phyloP scores from a whole-genome alignment of 805 yeast species.

The Candida pini region DNA sequence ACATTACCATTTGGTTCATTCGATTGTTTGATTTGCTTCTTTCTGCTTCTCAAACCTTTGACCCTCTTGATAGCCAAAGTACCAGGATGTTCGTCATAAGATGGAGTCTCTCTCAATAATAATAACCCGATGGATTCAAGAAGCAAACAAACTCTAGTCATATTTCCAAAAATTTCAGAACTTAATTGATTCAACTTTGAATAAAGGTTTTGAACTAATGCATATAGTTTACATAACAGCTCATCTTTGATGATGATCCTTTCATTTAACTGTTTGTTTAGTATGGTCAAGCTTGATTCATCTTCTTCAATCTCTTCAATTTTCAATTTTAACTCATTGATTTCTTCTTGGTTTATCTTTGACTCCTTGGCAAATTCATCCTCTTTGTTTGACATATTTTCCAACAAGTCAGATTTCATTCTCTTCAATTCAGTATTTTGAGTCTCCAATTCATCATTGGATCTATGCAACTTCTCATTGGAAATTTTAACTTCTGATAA shows the following conservation, averaged over 20 bases:
- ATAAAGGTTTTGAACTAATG: conserved; percentile 19
- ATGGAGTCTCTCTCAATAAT: conserved; percentile 38
- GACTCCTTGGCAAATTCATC: conserved; percentile 52
- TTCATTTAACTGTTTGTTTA: conserved; percentile 34
- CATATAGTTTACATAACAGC: conserved; percentile 15
- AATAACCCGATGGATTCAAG: conserved; percentile 76
- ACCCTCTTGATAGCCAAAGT: conserved; percentile 61
- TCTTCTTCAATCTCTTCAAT: conserved; percentile 47
- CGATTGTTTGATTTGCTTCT: conserved; percentile 23
- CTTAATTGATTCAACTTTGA: conserved; percentile 39
- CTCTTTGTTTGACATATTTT: conserved; percentile 64
- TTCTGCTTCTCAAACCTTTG: conserved; percentile 61
- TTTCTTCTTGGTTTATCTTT: conserved; percentile 41
- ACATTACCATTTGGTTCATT: conserved; percentile 10
- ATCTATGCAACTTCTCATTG: conserved; percentile 6
- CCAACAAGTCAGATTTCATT: conserved; percentile 59
- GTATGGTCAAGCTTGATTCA: conserved; percentile 35
- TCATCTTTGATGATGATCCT: conserved; percentile 21
- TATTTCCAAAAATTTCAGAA: conserved; percentile 29
- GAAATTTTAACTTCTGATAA: conserved; percentile 3
- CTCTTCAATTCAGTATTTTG: conserved; percentile 23
- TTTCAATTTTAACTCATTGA: conserved; percentile 37
- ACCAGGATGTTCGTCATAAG: conserved; percentile 25
- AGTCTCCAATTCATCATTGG: conserved; percentile 10
- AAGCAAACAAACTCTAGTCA: conserved; percentile 48